Base-by-base conservation (phyloP, 2,329 filamentous ascomycete genomes). In the Aspergillus transmontanensis region DNA sequence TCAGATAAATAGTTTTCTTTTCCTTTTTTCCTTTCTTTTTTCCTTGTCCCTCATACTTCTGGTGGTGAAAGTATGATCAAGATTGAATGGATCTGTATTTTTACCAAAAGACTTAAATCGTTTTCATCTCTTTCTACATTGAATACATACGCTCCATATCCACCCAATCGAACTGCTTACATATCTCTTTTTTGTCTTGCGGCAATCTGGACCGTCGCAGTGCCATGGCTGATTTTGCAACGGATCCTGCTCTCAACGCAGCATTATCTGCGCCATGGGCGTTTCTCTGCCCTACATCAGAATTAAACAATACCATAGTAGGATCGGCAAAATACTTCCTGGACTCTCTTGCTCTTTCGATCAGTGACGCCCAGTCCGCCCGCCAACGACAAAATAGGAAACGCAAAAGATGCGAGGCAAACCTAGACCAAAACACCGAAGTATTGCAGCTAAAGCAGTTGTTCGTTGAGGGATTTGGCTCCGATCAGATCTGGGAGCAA, bases 401-500 rank as follows among this genome's bases (percentile, higher is more conserved):
- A 82, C 84, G 91, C 66, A 96, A 95, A 83, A 84, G 91, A 68
- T 84, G 83, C 10, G 83, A 84, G 53, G 76, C 73, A 39, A 80
- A 85, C 30, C 78, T 76, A 4, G 80, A 84, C 58, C 78, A 78
- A 36, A 77, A 78, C 39, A 71, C 70, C 67, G 79, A 55, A 79
- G 86, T 67, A 81, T 90, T 97, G 66, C 93, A 93, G 71, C 82
- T 97, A 71, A 89, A 91, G 71, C 93, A 91, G 77, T 82, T 99
- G 19, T 91, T 97, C 75, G 83, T 93, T 7, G 88, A 96, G 62
- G 95, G 94, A 0, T 97, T 98, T 70, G 91, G 91, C 71, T 89
- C 91, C 12, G 87, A 89, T 23, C 94, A 98, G 78, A 89, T 99
- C 50, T 99, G 94, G 91, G 92, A 97, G 78, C 95, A 99, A 80